A percentile compares a stretch with the other conserved stretches of the same genome.
Evolutionary conservation across 768 basidiomycete genomes (phyloP).

Genomic region (Naganishia vaughanmartiniae): DNA sequence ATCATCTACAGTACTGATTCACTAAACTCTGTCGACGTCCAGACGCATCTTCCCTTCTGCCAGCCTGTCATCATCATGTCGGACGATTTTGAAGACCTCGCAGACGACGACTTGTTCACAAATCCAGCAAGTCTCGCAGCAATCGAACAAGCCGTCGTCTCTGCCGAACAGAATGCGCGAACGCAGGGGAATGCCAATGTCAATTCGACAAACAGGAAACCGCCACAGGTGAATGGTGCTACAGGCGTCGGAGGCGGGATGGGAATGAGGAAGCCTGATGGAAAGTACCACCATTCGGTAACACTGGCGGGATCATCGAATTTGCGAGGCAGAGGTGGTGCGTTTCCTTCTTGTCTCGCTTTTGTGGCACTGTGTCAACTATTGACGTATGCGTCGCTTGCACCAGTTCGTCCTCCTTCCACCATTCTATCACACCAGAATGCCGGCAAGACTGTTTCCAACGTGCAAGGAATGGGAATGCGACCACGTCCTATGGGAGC

Average conservation of each 20-base stretch:
- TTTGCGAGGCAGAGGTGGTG: slow-evolving; percentile 15
- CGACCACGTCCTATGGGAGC: slow-evolving; percentile 4
- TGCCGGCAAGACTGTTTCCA: neutral
- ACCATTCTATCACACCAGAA: neutral
- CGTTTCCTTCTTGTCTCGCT: neutral
- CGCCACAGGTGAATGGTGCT: slow-evolving; percentile 46
- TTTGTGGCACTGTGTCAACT: neutral
- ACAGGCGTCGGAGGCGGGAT: slow-evolving; percentile 49
- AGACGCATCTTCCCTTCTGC: neutral
- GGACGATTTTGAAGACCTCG: slow-evolving; percentile 67
- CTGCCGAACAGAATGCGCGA: slow-evolving; percentile 18
- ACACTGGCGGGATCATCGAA: slow-evolving; percentile 2
- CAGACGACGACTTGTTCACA: slow-evolving; percentile 63
- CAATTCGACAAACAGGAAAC: slow-evolving; percentile 47
- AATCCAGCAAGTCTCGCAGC: slow-evolving; percentile 64
- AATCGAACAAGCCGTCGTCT: slow-evolving; percentile 59
- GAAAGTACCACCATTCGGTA: slow-evolving; percentile 8
- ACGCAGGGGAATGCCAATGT: slow-evolving; percentile 5
- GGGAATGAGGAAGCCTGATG: slow-evolving; percentile 2
- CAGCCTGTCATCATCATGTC: slow-evolving; percentile 48
- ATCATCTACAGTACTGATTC: neutral
- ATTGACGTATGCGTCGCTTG: neutral
- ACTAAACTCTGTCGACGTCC: too few relatives aligned
- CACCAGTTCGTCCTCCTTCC: neutral
- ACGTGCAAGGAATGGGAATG: slow-evolving; percentile 10